Conservation (phyloP, 2,329 filamentous ascomycete genomes). For the Apiospora rasikravindrae region DNA sequence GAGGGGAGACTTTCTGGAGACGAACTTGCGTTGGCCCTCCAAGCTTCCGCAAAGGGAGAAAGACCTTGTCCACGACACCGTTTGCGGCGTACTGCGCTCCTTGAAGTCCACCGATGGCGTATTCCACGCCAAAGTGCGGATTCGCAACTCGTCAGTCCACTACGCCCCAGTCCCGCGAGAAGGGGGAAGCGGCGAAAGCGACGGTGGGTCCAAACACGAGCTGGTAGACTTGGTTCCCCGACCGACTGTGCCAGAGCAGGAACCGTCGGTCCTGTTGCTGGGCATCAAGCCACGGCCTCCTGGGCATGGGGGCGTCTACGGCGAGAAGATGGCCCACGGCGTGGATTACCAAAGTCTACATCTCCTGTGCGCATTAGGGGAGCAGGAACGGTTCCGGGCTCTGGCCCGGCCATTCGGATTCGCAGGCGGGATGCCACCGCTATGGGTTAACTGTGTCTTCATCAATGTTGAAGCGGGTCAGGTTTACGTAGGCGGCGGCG, state of each 20-base stretch:
- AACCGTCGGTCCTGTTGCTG: background rate
- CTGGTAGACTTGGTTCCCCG: background rate
- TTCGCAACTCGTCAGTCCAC: slow-evolving; percentile 31
- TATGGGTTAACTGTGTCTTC: background rate
- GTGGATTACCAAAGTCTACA: background rate
- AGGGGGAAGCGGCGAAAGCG: background rate
- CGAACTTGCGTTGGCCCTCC: background rate
- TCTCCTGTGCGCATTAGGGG: background rate
- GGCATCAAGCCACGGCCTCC: background rate
- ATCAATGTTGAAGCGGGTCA: background rate
- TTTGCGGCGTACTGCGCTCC: slow-evolving; percentile 28
- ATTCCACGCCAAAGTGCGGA: slow-evolving; percentile 38
- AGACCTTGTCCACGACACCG: background rate
- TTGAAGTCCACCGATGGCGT: slow-evolving; percentile 28
- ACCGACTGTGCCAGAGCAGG: background rate
- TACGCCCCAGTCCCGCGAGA: slow-evolving; percentile 24
- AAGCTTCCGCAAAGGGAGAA: slow-evolving; percentile 24
- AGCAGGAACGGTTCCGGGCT: background rate
- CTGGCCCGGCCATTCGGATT: background rate
- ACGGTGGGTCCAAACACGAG: background rate
- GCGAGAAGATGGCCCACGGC: background rate
- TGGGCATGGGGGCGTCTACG: rapidly evolving
- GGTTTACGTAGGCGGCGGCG: no score
- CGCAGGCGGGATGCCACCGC: background rate
- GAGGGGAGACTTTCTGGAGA: background rate